Base-by-base conservation (phyloP, 73 alveolate genomes). In the Paramecium octaurelia region DNA sequence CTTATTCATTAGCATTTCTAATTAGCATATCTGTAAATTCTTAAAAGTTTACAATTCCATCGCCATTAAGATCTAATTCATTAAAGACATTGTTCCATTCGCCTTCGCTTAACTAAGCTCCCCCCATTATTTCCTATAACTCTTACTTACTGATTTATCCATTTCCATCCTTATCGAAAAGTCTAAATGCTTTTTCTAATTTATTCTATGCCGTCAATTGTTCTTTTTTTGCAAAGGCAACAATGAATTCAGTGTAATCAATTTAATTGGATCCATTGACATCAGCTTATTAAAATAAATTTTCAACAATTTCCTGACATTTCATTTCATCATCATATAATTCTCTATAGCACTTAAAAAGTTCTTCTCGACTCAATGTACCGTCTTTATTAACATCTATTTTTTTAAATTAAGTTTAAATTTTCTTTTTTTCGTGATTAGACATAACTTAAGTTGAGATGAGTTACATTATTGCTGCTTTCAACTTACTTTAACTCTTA, bases 381-480 rank as follows among this genome's bases (percentile, higher is more conserved):
- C 97, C 97, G 92, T 95, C 97, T 27, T 96, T 96, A 40, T 95
- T 95, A 85, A 92, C 70, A 93, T 95, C 98, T 8, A 95, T 86
- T 40, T 87, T 70, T 92, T 95, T 88, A 85, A 95, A 95, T 42
- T 92, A 68, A 43, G 84, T 92, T 24, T 85, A 68, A 8, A 93
- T 69, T 70, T 93, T 93, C 34, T 89, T 93, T 43, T 83, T 86
- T 43, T 93, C 96, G 70, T 24, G 40, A 24, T 42, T 20, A 2
- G 83, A 29, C 68, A 86, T 86, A 11, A 93, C 83, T 27, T 93
- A 85, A 8, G 94, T 59, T 11, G 85, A 64, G 43, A 93, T 93
- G 8, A 83, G 91, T 46, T 70, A 24, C 38, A 93, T 58, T 76
- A 86, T 93, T 3, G 94, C 91, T 89, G 90, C 75, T 70, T 88